These are phyloP conservation scores for Actinomucor elegans DNA, from an alignment of 371 early-diverging fungal species.

Conservation along the genomic window DNA sequence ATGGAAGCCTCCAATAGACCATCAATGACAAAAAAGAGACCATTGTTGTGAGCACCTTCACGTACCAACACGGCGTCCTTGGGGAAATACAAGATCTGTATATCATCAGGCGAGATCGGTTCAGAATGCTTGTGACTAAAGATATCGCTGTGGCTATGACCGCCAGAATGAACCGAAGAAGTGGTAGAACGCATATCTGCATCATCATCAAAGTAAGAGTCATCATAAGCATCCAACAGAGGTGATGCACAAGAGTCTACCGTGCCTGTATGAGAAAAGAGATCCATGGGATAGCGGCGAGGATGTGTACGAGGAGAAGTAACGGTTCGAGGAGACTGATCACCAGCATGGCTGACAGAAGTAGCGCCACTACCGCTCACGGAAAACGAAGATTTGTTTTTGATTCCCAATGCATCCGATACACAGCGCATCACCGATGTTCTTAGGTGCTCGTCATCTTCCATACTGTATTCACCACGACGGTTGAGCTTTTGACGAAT, in stretches of 20 bases:
- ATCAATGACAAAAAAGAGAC: conserved; percentile 90
- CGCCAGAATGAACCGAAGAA: conserved; percentile 48
- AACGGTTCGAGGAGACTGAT: neutral
- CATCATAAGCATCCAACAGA: conserved; percentile 30
- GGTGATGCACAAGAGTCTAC: conserved; percentile 36
- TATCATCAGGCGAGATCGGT: conserved; percentile 55
- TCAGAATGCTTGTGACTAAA: conserved; percentile 15
- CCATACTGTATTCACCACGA: conserved; percentile 53
- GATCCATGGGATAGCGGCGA: conserved; percentile 36
- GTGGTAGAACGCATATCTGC: conserved; percentile 35
- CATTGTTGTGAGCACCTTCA: conserved; percentile 85
- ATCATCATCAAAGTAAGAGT: conserved; percentile 37
- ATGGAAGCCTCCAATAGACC: conserved; percentile 84
- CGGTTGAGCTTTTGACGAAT: conserved; percentile 17
- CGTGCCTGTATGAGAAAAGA: conserved; percentile 46
- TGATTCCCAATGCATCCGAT: conserved; percentile 40
- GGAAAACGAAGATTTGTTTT: neutral
- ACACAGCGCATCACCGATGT: conserved; percentile 69
- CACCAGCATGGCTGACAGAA: neutral
- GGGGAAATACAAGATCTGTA: conserved; percentile 70
- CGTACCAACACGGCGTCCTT: conserved; percentile 73
- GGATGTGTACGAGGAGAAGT: conserved; percentile 14
- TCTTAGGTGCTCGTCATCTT: conserved; percentile 63
- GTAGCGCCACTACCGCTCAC: neutral
- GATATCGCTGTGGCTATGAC: conserved; percentile 11